These are phyloP conservation scores for Aureobasidium sp. DNA, from an alignment of 2,329 filamentous ascomycete species.

Conservation along the genomic window DNA sequence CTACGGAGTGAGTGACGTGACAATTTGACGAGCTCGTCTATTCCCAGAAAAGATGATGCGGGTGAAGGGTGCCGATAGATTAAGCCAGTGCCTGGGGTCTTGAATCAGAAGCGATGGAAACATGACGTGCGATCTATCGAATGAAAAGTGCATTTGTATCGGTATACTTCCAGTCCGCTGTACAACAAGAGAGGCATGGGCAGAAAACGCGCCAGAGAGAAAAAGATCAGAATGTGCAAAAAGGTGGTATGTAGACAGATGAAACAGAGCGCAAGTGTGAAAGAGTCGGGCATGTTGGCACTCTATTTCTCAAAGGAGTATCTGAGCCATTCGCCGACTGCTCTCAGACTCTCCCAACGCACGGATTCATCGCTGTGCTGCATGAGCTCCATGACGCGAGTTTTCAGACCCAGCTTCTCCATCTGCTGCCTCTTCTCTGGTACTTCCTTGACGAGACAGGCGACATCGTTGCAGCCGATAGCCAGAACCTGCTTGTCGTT, in stretches of 20 bases:
- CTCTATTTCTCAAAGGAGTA: constrained; percentile 53
- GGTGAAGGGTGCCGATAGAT: neutral
- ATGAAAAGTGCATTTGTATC: constrained; percentile 9
- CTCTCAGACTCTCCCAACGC: constrained; percentile 84
- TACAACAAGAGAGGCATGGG: neutral
- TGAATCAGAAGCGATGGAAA: neutral
- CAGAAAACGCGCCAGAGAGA: constrained; percentile 1
- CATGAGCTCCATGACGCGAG: constrained; percentile 89
- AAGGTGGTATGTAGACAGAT: neutral
- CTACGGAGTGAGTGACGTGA: no score
- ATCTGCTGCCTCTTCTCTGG: constrained; percentile 74
- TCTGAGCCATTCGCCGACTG: constrained; percentile 70
- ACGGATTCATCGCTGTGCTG: constrained; percentile 80
- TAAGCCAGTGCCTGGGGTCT: neutral
- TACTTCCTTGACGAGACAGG: constrained; percentile 79
- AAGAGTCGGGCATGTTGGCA: neutral
- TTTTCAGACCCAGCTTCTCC: constrained; percentile 80
- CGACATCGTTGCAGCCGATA: constrained; percentile 88
- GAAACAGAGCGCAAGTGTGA: neutral
- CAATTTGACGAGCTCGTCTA: neutral
- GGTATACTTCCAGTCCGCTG: constrained; percentile 12
- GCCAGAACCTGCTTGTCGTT: constrained; percentile 81
- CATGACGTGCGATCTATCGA: neutral
- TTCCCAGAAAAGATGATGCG: neutral
- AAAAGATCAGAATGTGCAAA: neutral